Base-by-base conservation (phyloP, 768 basidiomycete genomes). In the Mycena latifolia region DNA sequence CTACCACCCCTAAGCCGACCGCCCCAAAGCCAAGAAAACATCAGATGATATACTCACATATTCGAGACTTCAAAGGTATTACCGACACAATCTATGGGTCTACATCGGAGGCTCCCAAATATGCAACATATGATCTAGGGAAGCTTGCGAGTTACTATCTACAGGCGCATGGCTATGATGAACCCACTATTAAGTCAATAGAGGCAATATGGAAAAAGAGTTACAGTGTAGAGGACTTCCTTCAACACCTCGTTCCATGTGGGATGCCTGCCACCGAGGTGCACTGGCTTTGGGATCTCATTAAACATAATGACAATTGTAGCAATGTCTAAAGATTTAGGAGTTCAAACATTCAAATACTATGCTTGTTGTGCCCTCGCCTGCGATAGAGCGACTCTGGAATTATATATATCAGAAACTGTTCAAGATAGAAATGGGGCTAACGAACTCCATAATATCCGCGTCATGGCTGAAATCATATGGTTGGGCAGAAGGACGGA, bases 391-490 rank as follows among this genome's bases (percentile, higher is more conserved):
- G 41, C 41, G 4, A 43, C 4, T 20, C 41, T 43, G 14, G 41
- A 35, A 35, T 7, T 35, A 43, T 22, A 20, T 6, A 6, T 5
- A n/a, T 43, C 5, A n/a, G 18, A 20, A 43, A 43, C n/a, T n/a
- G n/a, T n/a, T n/a, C n/a, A n/a, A n/a, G n/a, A n/a, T n/a, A n/a
- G n/a, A n/a, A n/a, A n/a, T n/a, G n/a, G n/a, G n/a, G n/a, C n/a
- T 14, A 31, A 66, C 68, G 48, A 55, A 70, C 71, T 63, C 28
- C 18, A 66, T 24, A 24, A 68, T 31, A 24, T 61, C 28, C n/a
- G 46, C 28, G 22, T 69, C 33, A 57, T 68, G 69, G 24, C 17
- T 68, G 41, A 72, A 72, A 22, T 68, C 66, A 66, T 72, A 72
- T 2, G 12, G 15, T 27, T 63, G 27, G 0, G 12, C 31, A n/a